Conservation (phyloP, 768 basidiomycete genomes). For the Amanita pallidorosea region DNA sequence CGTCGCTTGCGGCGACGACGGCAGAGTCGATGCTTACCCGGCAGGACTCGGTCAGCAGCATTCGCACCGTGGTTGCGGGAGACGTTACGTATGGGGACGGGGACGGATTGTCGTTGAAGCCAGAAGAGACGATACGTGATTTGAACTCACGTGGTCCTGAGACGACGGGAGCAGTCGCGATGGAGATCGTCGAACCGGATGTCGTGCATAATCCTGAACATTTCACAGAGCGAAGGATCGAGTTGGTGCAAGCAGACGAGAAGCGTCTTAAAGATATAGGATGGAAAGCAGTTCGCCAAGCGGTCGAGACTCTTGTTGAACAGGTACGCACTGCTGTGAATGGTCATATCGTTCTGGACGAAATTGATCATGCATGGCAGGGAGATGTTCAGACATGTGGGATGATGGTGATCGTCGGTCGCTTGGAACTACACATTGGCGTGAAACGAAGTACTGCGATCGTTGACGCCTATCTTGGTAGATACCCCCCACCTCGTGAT, state of each 20-base stretch:
- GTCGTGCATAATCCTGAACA: conserved; percentile 10
- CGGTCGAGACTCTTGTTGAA: conserved; percentile 52
- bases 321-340: conserved; percentile 26
- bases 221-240: conserved; percentile 27
- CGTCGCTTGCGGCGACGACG: conserved; percentile 36
- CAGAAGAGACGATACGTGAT: conserved; percentile 19
- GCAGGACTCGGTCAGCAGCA: conserved; percentile 54
- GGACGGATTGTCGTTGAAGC: conserved; percentile 12
- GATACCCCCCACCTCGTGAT: conserved; percentile 9
- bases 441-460: conserved; percentile 36
- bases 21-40: conserved; percentile 14
- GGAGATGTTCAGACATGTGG: conserved; percentile 79
- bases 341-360: neutral
- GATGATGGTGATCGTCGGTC: conserved; percentile 53
- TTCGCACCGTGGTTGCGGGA: conserved; percentile 57
- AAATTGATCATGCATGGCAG: conserved; percentile 20
- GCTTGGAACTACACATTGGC: conserved; percentile 42
- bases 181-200: conserved; percentile 7
- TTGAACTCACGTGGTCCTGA: conserved; percentile 18
- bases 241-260: conserved; percentile 40
- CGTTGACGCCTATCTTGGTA: conserved; percentile 68
- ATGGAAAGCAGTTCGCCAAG: conserved; percentile 44
- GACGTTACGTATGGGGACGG: conserved; percentile 30
- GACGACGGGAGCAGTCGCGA: conserved; percentile 14
- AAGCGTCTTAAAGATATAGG: conserved; percentile 37